Evolutionary conservation across 129 eudicot species (phyloP), one percentile per base, ranked within the genome.

Genomic region (Chrysanthemum seticuspe): DNA sequence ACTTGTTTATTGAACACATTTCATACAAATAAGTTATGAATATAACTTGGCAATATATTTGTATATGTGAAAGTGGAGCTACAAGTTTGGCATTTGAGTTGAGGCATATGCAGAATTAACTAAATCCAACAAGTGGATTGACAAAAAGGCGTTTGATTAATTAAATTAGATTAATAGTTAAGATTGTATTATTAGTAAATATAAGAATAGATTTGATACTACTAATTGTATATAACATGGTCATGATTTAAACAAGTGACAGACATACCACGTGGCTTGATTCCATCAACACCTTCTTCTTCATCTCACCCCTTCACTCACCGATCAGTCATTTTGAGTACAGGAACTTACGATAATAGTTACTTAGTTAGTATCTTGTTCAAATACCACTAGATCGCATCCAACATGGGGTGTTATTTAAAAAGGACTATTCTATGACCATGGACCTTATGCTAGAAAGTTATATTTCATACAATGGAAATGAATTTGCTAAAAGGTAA

Each of bases 261-360:
- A 66, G 75, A 73, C 71, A 76, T 48, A 65, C 75, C 75, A 76
- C 71, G 81, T 81, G 81, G 75, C 78, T 81, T 71, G 75, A 76
- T 81, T 76, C 69, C 68, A 57, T 13, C 21, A 61, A 62, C 69
- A 72, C 60, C 68, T 57, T 72, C 27, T 59, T 70, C 29, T 13
- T 31, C 49, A 9, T 18, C 4, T 10, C 53, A 29, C 77, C 69
- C n/a, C 15, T 53, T 73, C 76, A 15, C 14, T n/a, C 51, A 61
- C 51, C 68, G 69, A 73, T 61, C 52, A 14, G 68, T 19, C 77
- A 62, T 73, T n/a, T 47, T 7, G 48, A 66, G 4, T 44, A 4
- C 71, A 40, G n/a, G 27, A 53, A 53, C 14, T 52, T 9, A 53
- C 3, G 9, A 27, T 8, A 63, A 29, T 31, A 29, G 8, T 15